These are phyloP conservation scores for Diaporthe australafricana DNA, from an alignment of 2,329 filamentous ascomycete genomes.

Conservation along the genomic window DNA sequence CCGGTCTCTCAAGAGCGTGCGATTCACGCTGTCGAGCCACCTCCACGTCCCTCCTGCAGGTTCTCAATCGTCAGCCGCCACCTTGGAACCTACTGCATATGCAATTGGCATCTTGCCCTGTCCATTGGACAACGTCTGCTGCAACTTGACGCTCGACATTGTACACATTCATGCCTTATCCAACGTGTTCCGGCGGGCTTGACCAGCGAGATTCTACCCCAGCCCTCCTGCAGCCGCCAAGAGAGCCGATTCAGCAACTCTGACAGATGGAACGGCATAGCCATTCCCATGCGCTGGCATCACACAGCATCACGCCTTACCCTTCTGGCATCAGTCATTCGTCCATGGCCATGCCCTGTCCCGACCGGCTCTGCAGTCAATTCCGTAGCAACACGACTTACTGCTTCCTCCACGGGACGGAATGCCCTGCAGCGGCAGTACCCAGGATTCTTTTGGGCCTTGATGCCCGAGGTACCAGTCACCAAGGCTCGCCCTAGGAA, in stretches of 20 bases:
- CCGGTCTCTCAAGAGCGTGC: background rate
- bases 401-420: constrained; percentile 40
- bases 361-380: constrained; percentile 43
- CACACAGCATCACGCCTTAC: constrained; percentile 44
- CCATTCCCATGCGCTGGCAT: constrained; percentile 37
- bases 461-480: constrained; percentile 55
- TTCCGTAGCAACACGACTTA: constrained; percentile 44
- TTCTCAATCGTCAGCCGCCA: constrained; percentile 27
- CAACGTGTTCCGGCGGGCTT: background rate
- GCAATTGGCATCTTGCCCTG: constrained; percentile 6
- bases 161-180: constrained; percentile 33
- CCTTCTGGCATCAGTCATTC: constrained; percentile 37
- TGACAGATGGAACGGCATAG: constrained; percentile 41
- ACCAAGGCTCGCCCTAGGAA: constrained; percentile 46
- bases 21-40: constrained; percentile 6
- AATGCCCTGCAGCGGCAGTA: constrained; percentile 41
- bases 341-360: constrained; percentile 41
- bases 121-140: constrained; percentile 31
- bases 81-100: constrained; percentile 30
- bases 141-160: constrained; percentile 34
- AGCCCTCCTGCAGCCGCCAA: constrained; percentile 32
- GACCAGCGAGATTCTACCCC: constrained; percentile 29
- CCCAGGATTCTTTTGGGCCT: constrained; percentile 50
- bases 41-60: constrained; percentile 17
- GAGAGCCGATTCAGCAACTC: constrained; percentile 36